Conservation (phyloP, 2,329 filamentous ascomycete genomes). For the Colletotrichum tabaci region DNA sequence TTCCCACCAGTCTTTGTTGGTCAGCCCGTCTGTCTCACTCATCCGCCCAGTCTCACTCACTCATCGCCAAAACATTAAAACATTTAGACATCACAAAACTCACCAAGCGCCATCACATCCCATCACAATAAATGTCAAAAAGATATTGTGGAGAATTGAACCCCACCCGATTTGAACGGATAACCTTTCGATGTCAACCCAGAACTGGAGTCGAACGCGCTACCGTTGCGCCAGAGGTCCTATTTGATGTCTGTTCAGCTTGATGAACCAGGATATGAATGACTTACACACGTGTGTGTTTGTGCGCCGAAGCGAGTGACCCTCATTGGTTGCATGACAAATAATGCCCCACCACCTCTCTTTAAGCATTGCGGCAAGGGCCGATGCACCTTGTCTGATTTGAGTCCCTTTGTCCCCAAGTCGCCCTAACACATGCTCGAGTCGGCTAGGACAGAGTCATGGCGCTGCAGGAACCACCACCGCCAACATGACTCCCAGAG, state of each 20-base stretch:
- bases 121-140: neutral
- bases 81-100: neutral
- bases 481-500: constrained; percentile 35
- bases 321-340: neutral
- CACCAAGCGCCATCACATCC: neutral
- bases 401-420: neutral
- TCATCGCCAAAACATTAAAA: neutral
- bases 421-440: neutral
- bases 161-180: constrained; percentile 41
- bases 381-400: constrained; percentile 4
- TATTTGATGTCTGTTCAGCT: neutral
- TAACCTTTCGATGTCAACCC: constrained; percentile 36
- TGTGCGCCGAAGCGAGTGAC: neutral
- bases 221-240: constrained; percentile 40
- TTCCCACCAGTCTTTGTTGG: neutral
- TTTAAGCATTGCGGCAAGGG: constrained; percentile 23
- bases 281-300: too few species aligned
- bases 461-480: constrained; percentile 24
- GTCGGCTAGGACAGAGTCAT: constrained; percentile 23
- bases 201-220: constrained; percentile 41
- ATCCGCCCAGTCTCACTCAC: neutral
- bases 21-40: neutral
- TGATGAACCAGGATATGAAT: neutral
- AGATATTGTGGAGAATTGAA: neutral
- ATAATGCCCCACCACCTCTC: neutral